Evolutionary conservation across 2,329 filamentous ascomycete genomes (phyloP).

Genomic region (Neonectria hederae): DNA sequence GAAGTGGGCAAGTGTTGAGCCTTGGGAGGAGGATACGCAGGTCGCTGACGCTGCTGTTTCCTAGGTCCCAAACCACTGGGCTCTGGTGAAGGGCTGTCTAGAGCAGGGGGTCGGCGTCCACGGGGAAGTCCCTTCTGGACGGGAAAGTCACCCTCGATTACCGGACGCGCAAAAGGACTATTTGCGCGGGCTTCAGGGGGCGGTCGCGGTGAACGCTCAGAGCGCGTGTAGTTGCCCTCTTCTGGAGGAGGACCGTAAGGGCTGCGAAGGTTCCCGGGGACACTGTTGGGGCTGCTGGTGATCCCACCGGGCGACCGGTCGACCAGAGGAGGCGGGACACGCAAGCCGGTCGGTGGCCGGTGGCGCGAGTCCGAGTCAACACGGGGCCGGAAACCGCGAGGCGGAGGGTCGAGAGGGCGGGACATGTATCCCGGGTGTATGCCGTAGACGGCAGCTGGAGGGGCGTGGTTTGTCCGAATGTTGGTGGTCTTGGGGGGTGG

Average conservation of each 20-base stretch:
- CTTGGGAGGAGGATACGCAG: constrained; percentile 35
- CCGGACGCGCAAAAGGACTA: constrained; percentile 43
- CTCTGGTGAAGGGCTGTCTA: constrained; percentile 17
- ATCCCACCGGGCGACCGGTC: constrained; percentile 27
- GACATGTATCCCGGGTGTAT: constrained; percentile 32
- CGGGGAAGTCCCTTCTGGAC: constrained; percentile 48
- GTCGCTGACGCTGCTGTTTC: constrained; percentile 35
- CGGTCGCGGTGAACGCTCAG: constrained; percentile 20
- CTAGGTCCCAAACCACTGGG: constrained; percentile 32
- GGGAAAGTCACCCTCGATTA: constrained; percentile 48
- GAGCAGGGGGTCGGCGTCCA: constrained; percentile 41
- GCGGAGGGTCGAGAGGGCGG: constrained; percentile 37
- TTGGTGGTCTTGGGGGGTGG: constrained; percentile 24
- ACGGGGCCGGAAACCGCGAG: constrained; percentile 41
- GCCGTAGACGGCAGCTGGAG: constrained; percentile 10
- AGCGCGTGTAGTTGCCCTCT: constrained; percentile 33
- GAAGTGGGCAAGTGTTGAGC: constrained; percentile 17
- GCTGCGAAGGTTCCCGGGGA: constrained; percentile 26
- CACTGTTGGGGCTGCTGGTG: neutral
- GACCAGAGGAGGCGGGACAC: constrained; percentile 34
- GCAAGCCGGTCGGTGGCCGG: constrained; percentile 32
- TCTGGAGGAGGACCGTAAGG: constrained; percentile 38
- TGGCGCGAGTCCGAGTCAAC: constrained; percentile 37
- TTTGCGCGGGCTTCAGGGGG: constrained; percentile 31
- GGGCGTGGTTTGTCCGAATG: constrained; percentile 20